Conservation (phyloP, 139 green algal genomes). For the Trebouxia sp. region DNA sequence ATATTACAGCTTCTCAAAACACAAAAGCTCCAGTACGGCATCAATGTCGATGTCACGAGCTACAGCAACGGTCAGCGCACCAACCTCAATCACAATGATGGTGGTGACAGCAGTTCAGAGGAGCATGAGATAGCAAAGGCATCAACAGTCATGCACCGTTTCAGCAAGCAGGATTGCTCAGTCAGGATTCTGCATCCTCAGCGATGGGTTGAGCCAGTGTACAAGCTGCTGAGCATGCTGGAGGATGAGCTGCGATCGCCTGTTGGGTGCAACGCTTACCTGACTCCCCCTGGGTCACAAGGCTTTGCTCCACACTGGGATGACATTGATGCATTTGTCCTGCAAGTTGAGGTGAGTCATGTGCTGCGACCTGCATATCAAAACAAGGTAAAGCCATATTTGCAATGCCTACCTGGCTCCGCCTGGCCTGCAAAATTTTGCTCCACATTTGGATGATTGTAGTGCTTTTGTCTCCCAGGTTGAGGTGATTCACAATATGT, state of each 20-base stretch:
- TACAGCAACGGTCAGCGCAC: conserved; percentile 46
- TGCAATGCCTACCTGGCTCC: not conserved
- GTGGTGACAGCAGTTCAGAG: not conserved
- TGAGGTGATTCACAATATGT: too few relatives aligned
- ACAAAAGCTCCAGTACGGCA: conserved; percentile 52
- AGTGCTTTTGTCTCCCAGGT: too few relatives aligned
- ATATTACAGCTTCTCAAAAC: conserved; percentile 49
- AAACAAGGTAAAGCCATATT: too few relatives aligned
- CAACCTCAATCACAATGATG: conserved; percentile 60
- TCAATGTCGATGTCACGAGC: conserved; percentile 68
- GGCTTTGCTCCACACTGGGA: conserved; percentile 72
- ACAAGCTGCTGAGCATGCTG: conserved; percentile 48
- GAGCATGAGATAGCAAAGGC: conserved; percentile 49
- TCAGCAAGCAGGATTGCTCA: conserved; percentile 48
- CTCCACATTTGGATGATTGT: too few relatives aligned
- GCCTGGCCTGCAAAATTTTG: too few relatives aligned
- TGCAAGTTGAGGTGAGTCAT: conserved; percentile 65
- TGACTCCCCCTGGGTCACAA: conserved; percentile 57
- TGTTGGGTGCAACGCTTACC: conserved; percentile 66
- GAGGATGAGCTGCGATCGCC: conserved; percentile 51
- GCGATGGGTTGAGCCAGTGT: conserved; percentile 49
- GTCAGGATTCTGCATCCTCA: conserved; percentile 64
- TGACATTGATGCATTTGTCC: conserved; percentile 73
- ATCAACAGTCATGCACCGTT: conserved; percentile 54
- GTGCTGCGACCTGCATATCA: conserved; percentile 15